Percentiles rank a stretch among this genome's conserved stretches.
Conservation (phyloP, 768 basidiomycete species). For the Suillus variegatus region DNA sequence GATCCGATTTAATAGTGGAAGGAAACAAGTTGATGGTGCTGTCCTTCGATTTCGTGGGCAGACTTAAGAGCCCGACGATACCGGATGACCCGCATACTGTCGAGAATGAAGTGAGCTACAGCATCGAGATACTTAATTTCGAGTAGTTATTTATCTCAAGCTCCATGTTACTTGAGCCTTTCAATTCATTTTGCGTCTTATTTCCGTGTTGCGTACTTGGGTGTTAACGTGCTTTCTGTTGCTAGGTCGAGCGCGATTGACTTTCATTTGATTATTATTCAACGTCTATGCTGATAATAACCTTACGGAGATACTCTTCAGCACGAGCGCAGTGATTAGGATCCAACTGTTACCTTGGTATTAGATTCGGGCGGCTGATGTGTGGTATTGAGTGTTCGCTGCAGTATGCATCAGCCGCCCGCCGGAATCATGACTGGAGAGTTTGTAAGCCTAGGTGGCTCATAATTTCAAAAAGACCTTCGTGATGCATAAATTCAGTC, state of each 20-base stretch:
- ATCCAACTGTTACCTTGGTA: too few species aligned
- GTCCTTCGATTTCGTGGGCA: not conserved
- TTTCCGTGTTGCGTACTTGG: not conserved
- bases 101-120: not conserved
- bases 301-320: too few species aligned
- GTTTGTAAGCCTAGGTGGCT: not conserved
- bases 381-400: too few species aligned
- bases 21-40: not conserved
- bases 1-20: not conserved
- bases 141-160: not conserved
- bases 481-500: not conserved
- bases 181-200: not conserved
- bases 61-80: not conserved
- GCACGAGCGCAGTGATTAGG: too few species aligned
- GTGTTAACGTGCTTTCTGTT: too few species aligned
- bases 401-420: too few species aligned
- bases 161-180: not conserved
- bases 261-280: too few species aligned
- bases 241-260: too few species aligned
- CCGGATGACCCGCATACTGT: not conserved
- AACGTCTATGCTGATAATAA: too few species aligned
- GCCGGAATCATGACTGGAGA: too few species aligned
- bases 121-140: not conserved
- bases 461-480: not conserved
- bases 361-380: too few species aligned